These are phyloP conservation scores for Euphorbia pulcherrima DNA, from an alignment of 345 rosid species.

Conservation along the genomic window DNA sequence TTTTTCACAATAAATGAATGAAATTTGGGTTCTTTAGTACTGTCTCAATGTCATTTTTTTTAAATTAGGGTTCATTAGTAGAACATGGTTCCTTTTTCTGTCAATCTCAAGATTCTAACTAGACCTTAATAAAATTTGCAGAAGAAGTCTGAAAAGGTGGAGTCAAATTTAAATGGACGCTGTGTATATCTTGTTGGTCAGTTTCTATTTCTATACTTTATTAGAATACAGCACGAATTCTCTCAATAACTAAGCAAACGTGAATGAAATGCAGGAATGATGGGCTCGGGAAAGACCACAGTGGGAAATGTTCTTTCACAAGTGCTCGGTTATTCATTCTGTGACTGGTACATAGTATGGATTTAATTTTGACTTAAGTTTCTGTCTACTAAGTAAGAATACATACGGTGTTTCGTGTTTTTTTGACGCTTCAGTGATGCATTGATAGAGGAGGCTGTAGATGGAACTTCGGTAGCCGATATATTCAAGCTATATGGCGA, in stretches of 20 bases:
- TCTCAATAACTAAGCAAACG: constrained; percentile 9
- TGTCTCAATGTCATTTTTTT: constrained; percentile 7
- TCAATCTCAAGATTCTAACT: constrained; percentile 28
- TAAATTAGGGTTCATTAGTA: not conserved
- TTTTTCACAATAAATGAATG: not conserved
- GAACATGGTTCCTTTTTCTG: not conserved
- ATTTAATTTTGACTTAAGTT: not conserved
- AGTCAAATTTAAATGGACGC: constrained; percentile 66
- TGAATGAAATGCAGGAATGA: constrained; percentile 58
- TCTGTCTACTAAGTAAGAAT: constrained; percentile 13
- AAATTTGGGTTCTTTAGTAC: not conserved
- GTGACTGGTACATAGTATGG: constrained; percentile 62
- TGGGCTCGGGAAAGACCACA: constrained; percentile 98
- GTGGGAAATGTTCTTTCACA: constrained; percentile 75
- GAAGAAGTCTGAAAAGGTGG: constrained; percentile 71
- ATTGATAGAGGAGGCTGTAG: constrained; percentile 57
- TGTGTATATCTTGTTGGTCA: constrained; percentile 91
- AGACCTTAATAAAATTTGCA: constrained; percentile 39
- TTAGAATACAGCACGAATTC: constrained; percentile 10
- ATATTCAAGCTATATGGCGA: constrained; percentile 80
- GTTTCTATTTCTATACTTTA: constrained; percentile 33
- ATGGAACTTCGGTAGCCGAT: constrained; percentile 74
- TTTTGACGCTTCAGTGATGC: constrained; percentile 50
- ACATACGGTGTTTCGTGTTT: constrained; percentile 7
- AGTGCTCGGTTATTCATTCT: constrained; percentile 65